Conservation (phyloP, 208 protist species). For the Acanthamoeba lenticulata region DNA sequence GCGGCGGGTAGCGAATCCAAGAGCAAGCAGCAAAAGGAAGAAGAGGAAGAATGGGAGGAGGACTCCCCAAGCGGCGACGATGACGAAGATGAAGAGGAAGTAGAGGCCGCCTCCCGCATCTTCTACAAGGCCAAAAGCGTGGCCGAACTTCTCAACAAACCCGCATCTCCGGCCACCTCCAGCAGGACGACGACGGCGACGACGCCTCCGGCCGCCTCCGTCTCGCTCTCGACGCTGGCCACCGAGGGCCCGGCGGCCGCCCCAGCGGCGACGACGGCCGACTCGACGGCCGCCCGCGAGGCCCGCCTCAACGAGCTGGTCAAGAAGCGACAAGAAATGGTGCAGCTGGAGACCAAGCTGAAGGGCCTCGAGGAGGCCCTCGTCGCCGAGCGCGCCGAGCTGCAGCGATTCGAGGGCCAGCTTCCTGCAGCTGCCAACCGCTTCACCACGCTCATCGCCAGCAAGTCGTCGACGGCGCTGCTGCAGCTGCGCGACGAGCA, state of each 20-base stretch:
- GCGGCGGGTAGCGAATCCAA: too few species aligned
- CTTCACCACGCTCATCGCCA: not conserved
- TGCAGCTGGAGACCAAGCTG: not conserved
- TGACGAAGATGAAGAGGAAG: not conserved
- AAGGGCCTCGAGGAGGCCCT: conserved; percentile 15
- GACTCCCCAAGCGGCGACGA: not conserved
- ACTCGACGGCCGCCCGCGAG: not conserved
- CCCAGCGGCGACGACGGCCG: not conserved
- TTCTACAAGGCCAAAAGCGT: conserved; percentile 33
- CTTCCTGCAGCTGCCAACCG: not conserved
- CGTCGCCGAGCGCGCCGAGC: not conserved
- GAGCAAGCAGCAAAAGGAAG: not conserved
- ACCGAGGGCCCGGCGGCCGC: not conserved
- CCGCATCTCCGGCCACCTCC: not conserved
- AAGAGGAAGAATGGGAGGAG: not conserved
- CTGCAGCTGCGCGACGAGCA: not conserved
- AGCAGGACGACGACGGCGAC: not conserved
- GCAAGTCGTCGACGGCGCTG: not conserved
- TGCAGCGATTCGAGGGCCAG: not conserved
- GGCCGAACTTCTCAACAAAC: not conserved
- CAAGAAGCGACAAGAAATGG: not conserved
- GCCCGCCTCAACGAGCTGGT: not conserved
- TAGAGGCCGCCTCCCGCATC: not conserved
- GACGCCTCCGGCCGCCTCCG: not conserved
- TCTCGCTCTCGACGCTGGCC: not conserved